Evolutionary conservation across 2,329 filamentous ascomycete species (phyloP).

Genomic region (Botryotinia calthae): DNA sequence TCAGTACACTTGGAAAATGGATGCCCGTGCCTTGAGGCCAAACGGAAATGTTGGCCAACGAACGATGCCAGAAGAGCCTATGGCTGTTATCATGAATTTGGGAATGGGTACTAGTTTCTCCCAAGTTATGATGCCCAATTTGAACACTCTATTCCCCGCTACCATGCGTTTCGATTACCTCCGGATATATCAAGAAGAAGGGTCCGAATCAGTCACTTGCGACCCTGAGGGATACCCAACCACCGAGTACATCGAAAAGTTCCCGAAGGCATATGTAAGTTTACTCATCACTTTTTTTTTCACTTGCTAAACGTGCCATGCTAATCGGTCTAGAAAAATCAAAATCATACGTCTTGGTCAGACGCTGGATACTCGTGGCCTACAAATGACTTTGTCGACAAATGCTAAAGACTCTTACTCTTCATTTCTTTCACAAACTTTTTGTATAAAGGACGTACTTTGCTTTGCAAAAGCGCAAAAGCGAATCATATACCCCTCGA

Average conservation of each 20-base stretch:
- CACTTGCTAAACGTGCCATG: not conserved
- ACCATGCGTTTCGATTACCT: conserved; percentile 68
- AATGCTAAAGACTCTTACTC: conserved; percentile 41
- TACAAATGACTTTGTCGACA: conserved; percentile 59
- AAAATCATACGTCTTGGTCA: conserved; percentile 60
- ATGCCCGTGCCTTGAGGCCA: conserved; percentile 57
- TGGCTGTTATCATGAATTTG: conserved; percentile 66
- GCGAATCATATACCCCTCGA: conserved; percentile 20
- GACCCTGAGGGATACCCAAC: conserved; percentile 66
- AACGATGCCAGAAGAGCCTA: conserved; percentile 63
- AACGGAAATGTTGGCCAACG: conserved; percentile 70
- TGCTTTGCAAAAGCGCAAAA: conserved; percentile 20
- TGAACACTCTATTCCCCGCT: conserved; percentile 57
- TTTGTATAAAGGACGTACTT: conserved; percentile 29
- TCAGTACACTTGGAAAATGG: conserved; percentile 62
- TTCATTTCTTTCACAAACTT: conserved; percentile 13
- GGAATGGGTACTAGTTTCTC: conserved; percentile 69
- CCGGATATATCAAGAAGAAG: conserved; percentile 61
- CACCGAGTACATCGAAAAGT: conserved; percentile 62
- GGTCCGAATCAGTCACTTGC: conserved; percentile 58
- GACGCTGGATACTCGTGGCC: conserved; percentile 57
- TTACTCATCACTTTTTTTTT: conserved; percentile 35
- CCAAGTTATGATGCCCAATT: conserved; percentile 54
- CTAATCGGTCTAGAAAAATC: conserved; percentile 46
- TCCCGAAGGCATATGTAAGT: conserved; percentile 56